Conservation (phyloP, 345 rosid genomes). For the Bruguiera sexangula region DNA sequence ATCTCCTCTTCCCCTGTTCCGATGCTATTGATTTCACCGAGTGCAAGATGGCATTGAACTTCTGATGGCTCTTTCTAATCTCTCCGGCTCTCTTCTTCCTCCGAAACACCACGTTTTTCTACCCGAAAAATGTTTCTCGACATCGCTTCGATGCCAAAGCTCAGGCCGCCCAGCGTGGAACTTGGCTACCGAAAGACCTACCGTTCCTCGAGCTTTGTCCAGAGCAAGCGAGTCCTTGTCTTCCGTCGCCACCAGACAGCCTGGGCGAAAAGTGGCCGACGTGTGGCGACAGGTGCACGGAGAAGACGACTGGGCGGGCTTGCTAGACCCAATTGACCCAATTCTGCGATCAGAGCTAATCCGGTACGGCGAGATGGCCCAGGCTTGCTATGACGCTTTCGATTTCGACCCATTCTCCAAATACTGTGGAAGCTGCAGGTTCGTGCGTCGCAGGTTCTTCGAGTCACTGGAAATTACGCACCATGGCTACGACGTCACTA, state of each 20-base stretch:
- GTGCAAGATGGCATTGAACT: neutral
- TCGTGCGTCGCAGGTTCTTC: conserved; percentile 49
- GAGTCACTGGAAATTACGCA: conserved; percentile 41
- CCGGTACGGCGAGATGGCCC: conserved; percentile 90
- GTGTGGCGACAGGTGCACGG: conserved; percentile 80
- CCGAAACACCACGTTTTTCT: conserved; percentile 4
- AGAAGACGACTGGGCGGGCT: conserved; percentile 64
- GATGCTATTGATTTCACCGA: too few relatives aligned
- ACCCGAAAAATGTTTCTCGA: neutral
- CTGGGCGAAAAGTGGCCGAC: conserved; percentile 36
- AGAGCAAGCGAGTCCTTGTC: conserved; percentile 35
- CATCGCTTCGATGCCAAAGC: conserved; percentile 15
- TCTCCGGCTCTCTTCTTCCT: conserved; percentile 27
- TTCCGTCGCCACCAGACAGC: conserved; percentile 19
- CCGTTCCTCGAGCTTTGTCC: conserved; percentile 23
- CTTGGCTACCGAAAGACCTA: conserved; percentile 10
- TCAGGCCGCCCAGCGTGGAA: neutral
- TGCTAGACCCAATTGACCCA: conserved; percentile 77
- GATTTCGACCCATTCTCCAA: conserved; percentile 72
- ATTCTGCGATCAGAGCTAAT: conserved; percentile 69
- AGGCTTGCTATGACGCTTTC: conserved; percentile 79
- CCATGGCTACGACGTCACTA: conserved; percentile 55
- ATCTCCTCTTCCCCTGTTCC: too few relatives aligned
- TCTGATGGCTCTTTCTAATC: conserved; percentile 40
- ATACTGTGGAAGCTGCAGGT: conserved; percentile 76